Conservation (phyloP, 345 rosid species). For the Erodium maritimum region DNA sequence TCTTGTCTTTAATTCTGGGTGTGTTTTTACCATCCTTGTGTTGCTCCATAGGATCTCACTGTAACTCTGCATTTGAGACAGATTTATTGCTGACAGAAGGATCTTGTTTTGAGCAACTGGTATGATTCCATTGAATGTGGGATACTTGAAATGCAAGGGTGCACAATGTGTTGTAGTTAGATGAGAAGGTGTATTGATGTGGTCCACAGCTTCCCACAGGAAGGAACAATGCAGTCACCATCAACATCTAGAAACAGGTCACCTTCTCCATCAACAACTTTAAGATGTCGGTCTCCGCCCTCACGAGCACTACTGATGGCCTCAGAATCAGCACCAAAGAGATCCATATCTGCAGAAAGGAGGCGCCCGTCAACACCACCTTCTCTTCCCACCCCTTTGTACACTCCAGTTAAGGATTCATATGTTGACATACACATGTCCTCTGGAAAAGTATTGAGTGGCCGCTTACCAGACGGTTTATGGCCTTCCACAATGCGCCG, state of each 20-base stretch:
- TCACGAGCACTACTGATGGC: constrained; percentile 37
- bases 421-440: constrained; percentile 38
- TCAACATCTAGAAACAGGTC: constrained; percentile 64
- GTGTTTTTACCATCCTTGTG: constrained; percentile 22
- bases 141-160: constrained; percentile 12
- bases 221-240: constrained; percentile 45
- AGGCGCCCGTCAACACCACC: constrained; percentile 57
- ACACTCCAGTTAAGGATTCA: constrained; percentile 64
- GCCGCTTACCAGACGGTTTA: constrained; percentile 73
- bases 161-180: constrained; percentile 21
- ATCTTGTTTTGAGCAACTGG: constrained; percentile 29
- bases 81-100: constrained; percentile 42
- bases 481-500: constrained; percentile 99
- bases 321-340: constrained; percentile 47
- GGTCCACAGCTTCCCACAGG: constrained; percentile 59
- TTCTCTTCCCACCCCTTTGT: constrained; percentile 56
- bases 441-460: constrained; percentile 51
- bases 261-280: constrained; percentile 45
- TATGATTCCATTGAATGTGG: constrained; percentile 17
- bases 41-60: constrained; percentile 38
- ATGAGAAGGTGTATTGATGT: constrained; percentile 37
- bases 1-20: constrained; percentile 18
- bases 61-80: constrained; percentile 38
- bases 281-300: constrained; percentile 64
- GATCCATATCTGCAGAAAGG: constrained; percentile 82